Percentiles rank a stretch among this genome's conserved stretches.
Conservation (phyloP, 331 rosid species). For the Dryas integrifolia region DNA sequence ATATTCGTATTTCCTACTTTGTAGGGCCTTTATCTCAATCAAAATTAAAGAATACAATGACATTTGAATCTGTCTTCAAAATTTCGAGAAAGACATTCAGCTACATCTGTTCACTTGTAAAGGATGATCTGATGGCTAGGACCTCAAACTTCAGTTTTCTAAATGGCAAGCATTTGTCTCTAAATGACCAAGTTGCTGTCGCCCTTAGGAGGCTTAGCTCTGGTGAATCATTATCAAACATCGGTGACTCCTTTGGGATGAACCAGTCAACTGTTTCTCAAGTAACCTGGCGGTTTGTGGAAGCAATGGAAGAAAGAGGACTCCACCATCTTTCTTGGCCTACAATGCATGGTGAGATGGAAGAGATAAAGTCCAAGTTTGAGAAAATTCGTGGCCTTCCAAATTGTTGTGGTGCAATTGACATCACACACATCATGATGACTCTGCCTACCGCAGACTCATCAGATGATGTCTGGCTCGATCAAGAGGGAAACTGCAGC, state of each 20-base stretch:
- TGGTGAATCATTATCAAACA: slow-evolving; percentile 67
- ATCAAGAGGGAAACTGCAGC: slow-evolving; percentile 77
- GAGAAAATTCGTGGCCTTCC: slow-evolving; percentile 64
- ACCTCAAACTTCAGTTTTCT: slow-evolving; percentile 43
- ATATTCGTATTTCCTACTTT: slow-evolving; percentile 28
- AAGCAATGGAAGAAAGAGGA: slow-evolving; percentile 85
- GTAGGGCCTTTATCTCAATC: slow-evolving; percentile 66
- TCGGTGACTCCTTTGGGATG: slow-evolving; percentile 69
- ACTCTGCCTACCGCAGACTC: slow-evolving; percentile 63
- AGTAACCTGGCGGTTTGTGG: slow-evolving; percentile 85
- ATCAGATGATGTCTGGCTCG: slow-evolving; percentile 61
- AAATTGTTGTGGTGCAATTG: slow-evolving; percentile 84
- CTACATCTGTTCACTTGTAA: slow-evolving; percentile 81
- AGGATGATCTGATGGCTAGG: slow-evolving; percentile 62
- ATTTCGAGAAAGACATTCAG: slow-evolving; percentile 76
- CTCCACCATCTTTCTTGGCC: slow-evolving; percentile 84
- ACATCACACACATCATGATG: slow-evolving; percentile 79
- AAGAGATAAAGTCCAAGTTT: slow-evolving; percentile 61
- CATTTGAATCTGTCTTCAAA: slow-evolving; percentile 74
- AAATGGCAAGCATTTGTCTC: slow-evolving; percentile 58
- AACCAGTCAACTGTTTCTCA: slow-evolving; percentile 85
- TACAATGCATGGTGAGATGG: slow-evolving; percentile 55
- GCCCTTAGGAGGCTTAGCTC: slow-evolving; percentile 94
- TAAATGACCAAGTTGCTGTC: slow-evolving; percentile 81
- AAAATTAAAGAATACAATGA: slow-evolving; percentile 41